A percentile compares a stretch with the other conserved stretches of the same genome.
Evolutionary conservation across 1,284 basidiomycete species (phyloP).

Genomic region (Rhodotorula sp.): DNA sequence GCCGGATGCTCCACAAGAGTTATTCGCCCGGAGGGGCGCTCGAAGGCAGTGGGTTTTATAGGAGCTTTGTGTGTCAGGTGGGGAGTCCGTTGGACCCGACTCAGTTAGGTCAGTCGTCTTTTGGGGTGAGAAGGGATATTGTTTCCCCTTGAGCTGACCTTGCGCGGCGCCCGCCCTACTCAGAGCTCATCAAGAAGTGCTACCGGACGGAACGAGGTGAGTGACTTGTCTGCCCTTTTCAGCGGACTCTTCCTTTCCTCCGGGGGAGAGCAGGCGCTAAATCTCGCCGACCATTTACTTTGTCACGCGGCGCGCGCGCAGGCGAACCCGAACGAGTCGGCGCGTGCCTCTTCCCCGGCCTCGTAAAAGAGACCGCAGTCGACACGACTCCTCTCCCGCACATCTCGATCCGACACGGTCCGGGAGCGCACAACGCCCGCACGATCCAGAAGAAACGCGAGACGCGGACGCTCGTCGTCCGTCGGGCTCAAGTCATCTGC

Average conservation of each 20-base stretch:
- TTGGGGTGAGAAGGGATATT: not conserved
- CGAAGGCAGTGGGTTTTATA: conserved; percentile 66
- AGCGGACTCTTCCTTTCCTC: too few species aligned
- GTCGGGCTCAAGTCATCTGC: conserved; percentile 76
- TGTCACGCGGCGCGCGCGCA: not conserved
- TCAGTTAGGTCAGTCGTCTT: conserved; percentile 25
- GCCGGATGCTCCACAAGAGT: conserved; percentile 72
- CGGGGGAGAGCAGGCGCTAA: too few species aligned
- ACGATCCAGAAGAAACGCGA: conserved; percentile 49
- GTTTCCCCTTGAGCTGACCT: not conserved
- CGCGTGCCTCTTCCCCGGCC: conserved; percentile 73
- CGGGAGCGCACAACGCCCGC: conserved; percentile 2
- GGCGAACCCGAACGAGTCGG: conserved; percentile 66
- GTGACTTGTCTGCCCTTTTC: not conserved
- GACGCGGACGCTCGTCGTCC: conserved; percentile 65
- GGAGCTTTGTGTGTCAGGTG: conserved; percentile 68
- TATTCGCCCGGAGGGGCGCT: conserved; percentile 54
- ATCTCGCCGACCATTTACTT: not conserved
- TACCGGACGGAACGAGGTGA: conserved; percentile 63
- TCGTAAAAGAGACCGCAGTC: conserved; percentile 63
- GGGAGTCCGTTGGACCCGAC: conserved; percentile 55
- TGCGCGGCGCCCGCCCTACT: conserved; percentile 46
- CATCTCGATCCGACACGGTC: conserved; percentile 27
- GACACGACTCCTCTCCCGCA: conserved; percentile 34
- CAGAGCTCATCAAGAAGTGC: conserved; percentile 75